Base-by-base conservation (phyloP, 2,329 filamentous ascomycete species). In the Alternaria solani region DNA sequence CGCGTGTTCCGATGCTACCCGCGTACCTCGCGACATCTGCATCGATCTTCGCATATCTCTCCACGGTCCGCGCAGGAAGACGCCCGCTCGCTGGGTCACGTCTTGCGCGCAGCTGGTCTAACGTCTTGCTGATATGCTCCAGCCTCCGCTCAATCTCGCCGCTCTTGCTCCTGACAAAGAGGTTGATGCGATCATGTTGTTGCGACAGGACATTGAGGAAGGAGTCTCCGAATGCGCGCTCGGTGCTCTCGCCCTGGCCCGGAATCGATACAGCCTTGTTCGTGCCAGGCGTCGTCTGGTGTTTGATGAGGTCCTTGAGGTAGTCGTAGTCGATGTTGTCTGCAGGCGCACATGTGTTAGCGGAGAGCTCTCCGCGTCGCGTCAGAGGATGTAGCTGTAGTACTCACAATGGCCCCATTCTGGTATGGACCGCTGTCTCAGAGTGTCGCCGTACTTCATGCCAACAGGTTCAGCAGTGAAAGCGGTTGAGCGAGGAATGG, bases 301-400 rank as follows among this genome's bases (percentile, higher is more conserved):
- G 86, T 78, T 94, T 95, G 82, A 96, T 94, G 72, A 92, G 85
- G 76, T 91, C 86, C 79, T 96, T 96, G 65, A 96, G 86, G 49
- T 91, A 91, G 77, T 94, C 92, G 83, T 96, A 96, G 78, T 95
- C 92, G 79, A 96, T 88, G 79, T 96, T 95, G 77, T 94, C 90
- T 92, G 76, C 20, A 51, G 12, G 53, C 53, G 52, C 53, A 43
- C 36, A 23, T 32, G 16, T 53, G 62, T 72, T 51, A 74, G 70
- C 53, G 28, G 46, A 44, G 26, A 14, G 44, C n/a, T 23, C 28
- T 36, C 43, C 14, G 32, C 18, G 47, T 18, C 20, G 26, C 46
- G 46, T 34, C 14, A 30, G 46, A 32, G 49, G 46, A 51, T 39
- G 47, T 47, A 58, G 26, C 51, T 47, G 43, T 47, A 46, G 59